These are phyloP conservation scores for Mycena indigotica DNA, from an alignment of 768 basidiomycete genomes.

Conservation along the genomic window DNA sequence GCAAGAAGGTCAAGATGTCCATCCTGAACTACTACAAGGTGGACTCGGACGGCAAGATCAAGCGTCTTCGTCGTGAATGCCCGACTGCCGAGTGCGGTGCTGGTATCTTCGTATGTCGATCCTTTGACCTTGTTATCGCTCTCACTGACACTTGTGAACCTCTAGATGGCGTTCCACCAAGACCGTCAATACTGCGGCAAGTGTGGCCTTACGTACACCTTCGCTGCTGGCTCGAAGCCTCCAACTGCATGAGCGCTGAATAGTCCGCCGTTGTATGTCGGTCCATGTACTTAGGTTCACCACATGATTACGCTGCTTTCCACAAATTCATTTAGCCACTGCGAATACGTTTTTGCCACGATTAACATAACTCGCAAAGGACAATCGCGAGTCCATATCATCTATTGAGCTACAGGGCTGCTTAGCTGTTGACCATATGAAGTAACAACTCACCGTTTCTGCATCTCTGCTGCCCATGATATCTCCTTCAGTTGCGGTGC, in stretches of 20 bases:
- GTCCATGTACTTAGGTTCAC: background rate
- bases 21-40: constrained; percentile 99
- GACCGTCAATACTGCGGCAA: constrained; percentile 99
- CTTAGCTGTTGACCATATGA: constrained; percentile 1
- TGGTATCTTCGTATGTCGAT: constrained; percentile 72
- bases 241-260: constrained; percentile 34
- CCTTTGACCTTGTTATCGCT: constrained; percentile 2
- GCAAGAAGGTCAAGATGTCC: constrained; percentile 99
- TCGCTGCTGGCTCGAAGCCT: constrained; percentile 79
- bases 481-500: constrained; percentile 75
- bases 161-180: constrained; percentile 98
- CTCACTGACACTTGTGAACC: constrained; percentile 29
- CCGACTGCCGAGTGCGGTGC: constrained; percentile 81
- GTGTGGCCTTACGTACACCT: constrained; percentile 86
- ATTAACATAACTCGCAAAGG: constrained; percentile 65
- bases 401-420: constrained; percentile 60
- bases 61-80: constrained; percentile 98
- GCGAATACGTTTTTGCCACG: constrained; percentile 54
- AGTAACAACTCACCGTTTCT: constrained; percentile 54
- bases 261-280: background rate
- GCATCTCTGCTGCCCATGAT: constrained; percentile 90
- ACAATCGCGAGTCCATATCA: constrained; percentile 69
- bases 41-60: constrained; percentile 99
- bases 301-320: background rate
- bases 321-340: constrained; percentile 6